Conservation (phyloP, 164 flowering plant genomes). For the Akebia trifoliata region DNA sequence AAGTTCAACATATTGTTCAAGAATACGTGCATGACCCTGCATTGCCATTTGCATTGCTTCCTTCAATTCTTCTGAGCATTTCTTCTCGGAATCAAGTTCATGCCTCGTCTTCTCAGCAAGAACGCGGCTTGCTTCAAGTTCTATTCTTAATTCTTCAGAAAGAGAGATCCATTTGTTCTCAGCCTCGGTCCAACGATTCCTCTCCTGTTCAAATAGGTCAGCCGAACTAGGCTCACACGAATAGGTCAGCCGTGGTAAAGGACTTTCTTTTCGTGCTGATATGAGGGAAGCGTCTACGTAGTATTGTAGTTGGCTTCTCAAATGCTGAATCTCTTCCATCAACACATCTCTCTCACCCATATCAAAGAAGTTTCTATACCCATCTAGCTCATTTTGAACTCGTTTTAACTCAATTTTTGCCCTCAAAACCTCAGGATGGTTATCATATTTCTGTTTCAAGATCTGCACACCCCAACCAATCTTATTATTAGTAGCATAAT, state of each 20-base stretch:
- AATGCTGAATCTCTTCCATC: slow-evolving; percentile 85
- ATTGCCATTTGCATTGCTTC: slow-evolving; percentile 97
- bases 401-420: slow-evolving; percentile 68
- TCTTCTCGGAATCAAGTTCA: slow-evolving; percentile 75
- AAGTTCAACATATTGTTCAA: slow-evolving; percentile 95
- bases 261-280: slow-evolving; percentile 35
- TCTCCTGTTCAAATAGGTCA: slow-evolving; percentile 67
- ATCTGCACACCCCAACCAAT: slow-evolving; percentile 45
- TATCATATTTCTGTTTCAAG: slow-evolving; percentile 75
- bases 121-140: slow-evolving; percentile 60
- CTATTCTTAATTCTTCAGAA: slow-evolving; percentile 66
- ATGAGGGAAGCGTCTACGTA: slow-evolving; percentile 51
- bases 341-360: slow-evolving; percentile 90
- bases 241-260: slow-evolving; percentile 52
- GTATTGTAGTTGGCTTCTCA: slow-evolving; percentile 72
- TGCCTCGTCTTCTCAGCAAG: slow-evolving; percentile 49
- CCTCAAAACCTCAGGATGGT: slow-evolving; percentile 75
- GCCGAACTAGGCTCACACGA: slow-evolving; percentile 44
- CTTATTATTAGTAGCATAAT: slow-evolving; percentile 1
- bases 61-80: slow-evolving; percentile 80
- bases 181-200: slow-evolving; percentile 65
- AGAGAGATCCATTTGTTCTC: slow-evolving; percentile 92
- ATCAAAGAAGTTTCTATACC: slow-evolving; percentile 62
- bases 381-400: slow-evolving; percentile 74
- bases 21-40: slow-evolving; percentile 92